A percentile compares a stretch with the other conserved stretches of the same genome.
These are phyloP conservation scores for Epichloe sp. DNA, from an alignment of 2,329 filamentous ascomycete species.

Conservation along the genomic window DNA sequence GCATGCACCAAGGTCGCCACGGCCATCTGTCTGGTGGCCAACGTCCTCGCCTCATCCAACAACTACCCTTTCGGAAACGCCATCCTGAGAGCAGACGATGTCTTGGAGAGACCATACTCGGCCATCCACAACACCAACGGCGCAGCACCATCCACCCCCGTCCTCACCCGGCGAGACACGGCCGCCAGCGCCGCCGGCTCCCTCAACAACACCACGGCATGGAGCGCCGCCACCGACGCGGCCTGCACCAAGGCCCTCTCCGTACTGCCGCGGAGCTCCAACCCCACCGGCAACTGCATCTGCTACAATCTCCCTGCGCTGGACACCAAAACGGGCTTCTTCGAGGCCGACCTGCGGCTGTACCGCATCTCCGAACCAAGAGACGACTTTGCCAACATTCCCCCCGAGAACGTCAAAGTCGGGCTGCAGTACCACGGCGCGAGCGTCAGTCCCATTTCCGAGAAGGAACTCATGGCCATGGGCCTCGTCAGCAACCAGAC, in stretches of 20 bases:
- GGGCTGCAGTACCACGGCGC: constrained; percentile 41
- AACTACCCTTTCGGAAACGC: not conserved
- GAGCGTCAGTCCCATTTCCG: constrained; percentile 17
- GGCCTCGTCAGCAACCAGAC: constrained; percentile 12
- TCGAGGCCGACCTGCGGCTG: constrained; percentile 64
- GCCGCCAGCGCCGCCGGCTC: constrained; percentile 17
- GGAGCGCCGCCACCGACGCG: constrained; percentile 39
- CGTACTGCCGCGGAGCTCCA: constrained; percentile 44
- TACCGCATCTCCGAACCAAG: constrained; percentile 53
- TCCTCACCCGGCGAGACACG: not conserved
- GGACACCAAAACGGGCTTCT: constrained; percentile 53
- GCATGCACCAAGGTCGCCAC: not conserved
- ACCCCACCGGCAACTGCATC: constrained; percentile 63
- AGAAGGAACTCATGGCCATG: constrained; percentile 13
- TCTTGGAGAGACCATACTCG: constrained; percentile 3
- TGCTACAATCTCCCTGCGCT: constrained; percentile 70
- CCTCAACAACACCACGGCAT: constrained; percentile 41
- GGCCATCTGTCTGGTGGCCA: constrained; percentile 1
- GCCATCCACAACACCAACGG: not conserved
- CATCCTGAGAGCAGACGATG: constrained; percentile 4
- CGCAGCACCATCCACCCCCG: not conserved
- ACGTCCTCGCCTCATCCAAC: not conserved
- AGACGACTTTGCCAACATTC: constrained; percentile 38
- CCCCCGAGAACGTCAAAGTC: constrained; percentile 38
- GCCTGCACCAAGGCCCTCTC: constrained; percentile 48